These are phyloP conservation scores for Ustilago esculenta DNA, from an alignment of 1,284 basidiomycete genomes.

Conservation along the genomic window DNA sequence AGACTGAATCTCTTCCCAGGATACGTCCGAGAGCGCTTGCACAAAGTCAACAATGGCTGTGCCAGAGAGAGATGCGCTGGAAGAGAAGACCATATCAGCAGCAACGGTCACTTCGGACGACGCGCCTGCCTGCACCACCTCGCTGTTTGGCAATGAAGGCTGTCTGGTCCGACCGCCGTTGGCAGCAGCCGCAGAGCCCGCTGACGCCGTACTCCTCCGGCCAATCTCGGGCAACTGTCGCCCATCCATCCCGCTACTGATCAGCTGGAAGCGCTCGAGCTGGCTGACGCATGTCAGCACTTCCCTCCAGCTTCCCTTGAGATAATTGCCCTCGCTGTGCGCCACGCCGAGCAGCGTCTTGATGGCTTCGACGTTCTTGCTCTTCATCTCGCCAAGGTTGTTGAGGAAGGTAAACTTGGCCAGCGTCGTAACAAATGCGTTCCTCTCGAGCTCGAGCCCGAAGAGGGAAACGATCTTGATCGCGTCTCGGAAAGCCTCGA, in stretches of 20 bases:
- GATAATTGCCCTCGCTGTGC: slow-evolving; percentile 65
- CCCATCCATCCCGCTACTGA: slow-evolving; percentile 67
- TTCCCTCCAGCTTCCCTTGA: slow-evolving; percentile 66
- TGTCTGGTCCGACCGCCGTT: slow-evolving; percentile 15
- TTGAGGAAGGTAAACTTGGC: slow-evolving; percentile 67
- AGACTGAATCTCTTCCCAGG: slow-evolving; percentile 99
- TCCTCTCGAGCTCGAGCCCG: slow-evolving; percentile 65
- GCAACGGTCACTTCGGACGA: slow-evolving; percentile 98
- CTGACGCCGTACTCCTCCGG: slow-evolving; percentile 69
- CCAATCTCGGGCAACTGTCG: slow-evolving; percentile 80
- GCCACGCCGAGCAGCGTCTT: slow-evolving; percentile 66
- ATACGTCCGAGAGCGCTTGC: slow-evolving; percentile 92
- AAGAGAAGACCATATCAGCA: slow-evolving; percentile 98
- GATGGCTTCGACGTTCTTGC: slow-evolving; percentile 67
- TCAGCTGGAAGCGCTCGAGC: slow-evolving; percentile 66
- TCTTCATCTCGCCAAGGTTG: slow-evolving; percentile 67
- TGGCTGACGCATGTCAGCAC: slow-evolving; percentile 66
- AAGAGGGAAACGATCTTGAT: slow-evolving; percentile 67
- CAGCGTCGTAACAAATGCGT: slow-evolving; percentile 66
- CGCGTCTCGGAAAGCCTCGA: slow-evolving; percentile 65
- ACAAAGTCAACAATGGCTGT: slow-evolving; percentile 98
- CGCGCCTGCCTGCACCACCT: slow-evolving; percentile 93
- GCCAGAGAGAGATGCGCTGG: slow-evolving; percentile 91
- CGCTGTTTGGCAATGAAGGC: slow-evolving; percentile 76
- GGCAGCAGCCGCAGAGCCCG: slow-evolving; percentile 12